phyloP scores from a whole-genome alignment of 805 yeast genomes.

The Monosporozyma solicola region DNA sequence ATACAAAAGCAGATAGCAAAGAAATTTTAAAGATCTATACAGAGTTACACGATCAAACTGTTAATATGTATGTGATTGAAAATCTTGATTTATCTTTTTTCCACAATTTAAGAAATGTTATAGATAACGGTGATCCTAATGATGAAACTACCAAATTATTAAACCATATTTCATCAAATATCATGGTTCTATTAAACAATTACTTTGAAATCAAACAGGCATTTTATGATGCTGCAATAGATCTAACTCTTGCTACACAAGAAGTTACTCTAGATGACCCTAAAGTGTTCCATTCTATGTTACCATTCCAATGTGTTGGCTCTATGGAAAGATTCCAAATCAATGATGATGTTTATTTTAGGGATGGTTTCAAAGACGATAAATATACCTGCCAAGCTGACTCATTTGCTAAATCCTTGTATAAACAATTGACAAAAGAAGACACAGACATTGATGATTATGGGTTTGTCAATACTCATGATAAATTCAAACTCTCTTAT shows the following conservation, averaged over 20 bases:
- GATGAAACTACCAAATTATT: constrained; percentile 25
- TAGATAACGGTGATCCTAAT: constrained; percentile 11
- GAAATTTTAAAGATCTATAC: constrained; percentile 23
- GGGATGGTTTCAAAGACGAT: not conserved
- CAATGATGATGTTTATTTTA: not conserved
- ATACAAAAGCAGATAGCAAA: constrained; percentile 8
- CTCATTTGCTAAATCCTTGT: constrained; percentile 1
- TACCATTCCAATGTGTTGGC: constrained; percentile 38
- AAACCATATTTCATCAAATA: constrained; percentile 21
- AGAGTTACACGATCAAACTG: constrained; percentile 23
- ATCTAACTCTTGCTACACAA: constrained; percentile 59
- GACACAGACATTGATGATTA: constrained; percentile 34
- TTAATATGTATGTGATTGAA: constrained; percentile 23
- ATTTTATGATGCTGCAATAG: constrained; percentile 50
- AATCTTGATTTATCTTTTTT: constrained; percentile 26
- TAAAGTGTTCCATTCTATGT: constrained; percentile 56
- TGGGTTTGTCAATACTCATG: constrained; percentile 28
- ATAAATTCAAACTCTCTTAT: constrained; percentile 25
- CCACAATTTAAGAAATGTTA: constrained; percentile 17
- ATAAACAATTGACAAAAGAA: constrained; percentile 32
- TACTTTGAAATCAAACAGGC: constrained; percentile 68
- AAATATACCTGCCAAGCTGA: constrained; percentile 1
- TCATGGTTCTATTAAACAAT: constrained; percentile 38
- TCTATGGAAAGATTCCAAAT: constrained; percentile 16
- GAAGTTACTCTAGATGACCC: constrained; percentile 64